A percentile compares a stretch with the other conserved stretches of the same genome.
phyloP scores from a whole-genome alignment of 345 rosid genomes.

The Cardamine chenopodiifolia region DNA sequence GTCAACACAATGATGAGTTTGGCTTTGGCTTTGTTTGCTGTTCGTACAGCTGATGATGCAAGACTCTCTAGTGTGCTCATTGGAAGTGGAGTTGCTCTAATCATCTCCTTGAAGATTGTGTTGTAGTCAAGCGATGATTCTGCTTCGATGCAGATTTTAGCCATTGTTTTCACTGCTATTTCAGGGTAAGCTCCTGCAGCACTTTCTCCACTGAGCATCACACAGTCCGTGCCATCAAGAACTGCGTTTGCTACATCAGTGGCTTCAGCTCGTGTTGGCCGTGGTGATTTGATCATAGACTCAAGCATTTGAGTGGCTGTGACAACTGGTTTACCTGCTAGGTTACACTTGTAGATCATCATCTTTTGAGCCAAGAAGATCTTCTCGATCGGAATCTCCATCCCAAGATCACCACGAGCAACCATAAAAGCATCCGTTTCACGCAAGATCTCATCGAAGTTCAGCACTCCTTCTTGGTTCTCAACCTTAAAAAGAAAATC shows the following conservation, averaged over 20 bases:
- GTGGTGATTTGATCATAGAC: conserved; percentile 33
- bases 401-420: conserved; percentile 86
- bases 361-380: conserved; percentile 73
- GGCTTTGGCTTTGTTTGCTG: conserved; percentile 22
- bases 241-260: conserved; percentile 33
- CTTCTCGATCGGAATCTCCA: conserved; percentile 87
- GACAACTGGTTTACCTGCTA: conserved; percentile 45
- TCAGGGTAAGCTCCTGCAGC: conserved; percentile 36
- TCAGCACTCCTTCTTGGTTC: conserved; percentile 66
- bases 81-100: conserved; percentile 27
- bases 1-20: conserved; percentile 30
- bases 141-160: conserved; percentile 24
- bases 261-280: conserved; percentile 33
- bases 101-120: conserved; percentile 31
- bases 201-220: conserved; percentile 31
- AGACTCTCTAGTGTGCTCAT: conserved; percentile 35
- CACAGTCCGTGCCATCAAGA: conserved; percentile 31
- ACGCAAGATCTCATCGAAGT: conserved; percentile 62
- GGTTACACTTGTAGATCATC: conserved; percentile 63
- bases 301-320: conserved; percentile 34
- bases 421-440: conserved; percentile 75
- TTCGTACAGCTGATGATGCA: conserved; percentile 33
- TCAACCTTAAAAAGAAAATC: conserved; percentile 51
- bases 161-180: conserved; percentile 24
- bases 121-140: conserved; percentile 29